Evolutionary conservation across 805 yeast species (phyloP).

Genomic region (Spathaspora arborariae): DNA sequence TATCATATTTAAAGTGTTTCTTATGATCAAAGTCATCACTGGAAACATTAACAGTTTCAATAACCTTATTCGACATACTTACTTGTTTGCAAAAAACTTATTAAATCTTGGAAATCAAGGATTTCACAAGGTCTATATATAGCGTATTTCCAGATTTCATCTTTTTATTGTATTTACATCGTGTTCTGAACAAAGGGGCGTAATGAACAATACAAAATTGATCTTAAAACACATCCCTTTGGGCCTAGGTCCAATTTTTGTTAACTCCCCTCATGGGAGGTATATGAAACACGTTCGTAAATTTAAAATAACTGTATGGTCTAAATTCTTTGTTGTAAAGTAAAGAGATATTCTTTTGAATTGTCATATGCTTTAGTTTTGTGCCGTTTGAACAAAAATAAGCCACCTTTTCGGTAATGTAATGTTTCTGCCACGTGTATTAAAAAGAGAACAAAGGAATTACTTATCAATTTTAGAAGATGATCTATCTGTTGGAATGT

Average conservation of each 20-base stretch:
- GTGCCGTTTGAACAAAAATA: background rate
- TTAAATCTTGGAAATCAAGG: background rate
- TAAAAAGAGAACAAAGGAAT: background rate
- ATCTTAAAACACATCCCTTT: too few species aligned
- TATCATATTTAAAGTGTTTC: slow-evolving; percentile 27
- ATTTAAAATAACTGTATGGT: background rate
- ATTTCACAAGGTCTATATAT: background rate
- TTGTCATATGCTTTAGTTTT: too few species aligned
- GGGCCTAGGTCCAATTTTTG: too few species aligned
- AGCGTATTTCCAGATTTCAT: background rate
- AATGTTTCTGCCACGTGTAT: background rate
- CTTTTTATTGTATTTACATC: background rate
- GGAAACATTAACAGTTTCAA: background rate
- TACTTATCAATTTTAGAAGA: background rate
- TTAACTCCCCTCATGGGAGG: too few species aligned
- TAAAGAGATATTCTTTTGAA: too few species aligned
- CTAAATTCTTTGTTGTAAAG: too few species aligned
- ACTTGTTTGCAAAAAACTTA: too few species aligned
- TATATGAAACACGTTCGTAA: background rate
- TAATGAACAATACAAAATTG: background rate
- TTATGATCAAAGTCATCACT: background rate
- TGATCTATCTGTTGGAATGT: background rate
- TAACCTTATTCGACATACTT: background rate
- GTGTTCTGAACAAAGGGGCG: background rate
- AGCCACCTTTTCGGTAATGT: background rate